These are phyloP conservation scores for Penicillium ucsense DNA, from an alignment of 495 filamentous ascomycete species.

Conservation along the genomic window DNA sequence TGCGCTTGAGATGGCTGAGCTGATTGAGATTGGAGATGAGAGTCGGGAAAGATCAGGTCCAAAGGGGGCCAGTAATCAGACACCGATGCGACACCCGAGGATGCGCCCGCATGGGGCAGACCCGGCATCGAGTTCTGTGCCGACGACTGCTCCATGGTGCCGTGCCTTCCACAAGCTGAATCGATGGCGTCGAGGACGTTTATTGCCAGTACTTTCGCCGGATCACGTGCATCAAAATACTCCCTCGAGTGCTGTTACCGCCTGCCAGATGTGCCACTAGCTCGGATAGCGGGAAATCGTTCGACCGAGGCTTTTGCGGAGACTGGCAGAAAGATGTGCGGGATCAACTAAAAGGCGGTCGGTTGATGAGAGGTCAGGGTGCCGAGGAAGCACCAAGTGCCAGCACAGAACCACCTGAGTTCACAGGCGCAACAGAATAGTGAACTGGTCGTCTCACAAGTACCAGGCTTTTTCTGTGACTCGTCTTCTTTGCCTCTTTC, in stretches of 20 bases:
- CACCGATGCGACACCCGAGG: constrained; percentile 14
- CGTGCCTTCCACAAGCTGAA: neutral
- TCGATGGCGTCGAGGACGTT: neutral
- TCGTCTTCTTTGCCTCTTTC: too few species aligned
- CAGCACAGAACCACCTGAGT: too few species aligned
- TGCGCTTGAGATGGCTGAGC: constrained; percentile 23
- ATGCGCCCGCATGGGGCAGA: constrained; percentile 20
- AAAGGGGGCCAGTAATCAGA: constrained; percentile 32
- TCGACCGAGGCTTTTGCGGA: constrained; percentile 1
- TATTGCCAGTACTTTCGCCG: constrained; percentile 2
- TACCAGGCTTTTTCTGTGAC: too few species aligned
- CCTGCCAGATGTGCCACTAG: neutral
- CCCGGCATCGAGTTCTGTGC: constrained; percentile 26
- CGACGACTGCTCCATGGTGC: constrained; percentile 34
- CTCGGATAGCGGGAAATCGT: neutral
- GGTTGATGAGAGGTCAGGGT: too few species aligned
- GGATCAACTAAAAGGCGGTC: neutral
- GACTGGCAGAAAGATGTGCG: neutral
- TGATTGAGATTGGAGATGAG: constrained; percentile 16
- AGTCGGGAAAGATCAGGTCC: constrained; percentile 26
- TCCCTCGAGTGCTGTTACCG: neutral
- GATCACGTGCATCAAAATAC: constrained; percentile 1
- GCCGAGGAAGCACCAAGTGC: too few species aligned
- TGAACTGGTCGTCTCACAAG: too few species aligned
- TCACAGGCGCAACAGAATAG: too few species aligned